Base-by-base conservation (phyloP, 2,329 filamentous ascomycete genomes). In the Epichloe brachyelytri region DNA sequence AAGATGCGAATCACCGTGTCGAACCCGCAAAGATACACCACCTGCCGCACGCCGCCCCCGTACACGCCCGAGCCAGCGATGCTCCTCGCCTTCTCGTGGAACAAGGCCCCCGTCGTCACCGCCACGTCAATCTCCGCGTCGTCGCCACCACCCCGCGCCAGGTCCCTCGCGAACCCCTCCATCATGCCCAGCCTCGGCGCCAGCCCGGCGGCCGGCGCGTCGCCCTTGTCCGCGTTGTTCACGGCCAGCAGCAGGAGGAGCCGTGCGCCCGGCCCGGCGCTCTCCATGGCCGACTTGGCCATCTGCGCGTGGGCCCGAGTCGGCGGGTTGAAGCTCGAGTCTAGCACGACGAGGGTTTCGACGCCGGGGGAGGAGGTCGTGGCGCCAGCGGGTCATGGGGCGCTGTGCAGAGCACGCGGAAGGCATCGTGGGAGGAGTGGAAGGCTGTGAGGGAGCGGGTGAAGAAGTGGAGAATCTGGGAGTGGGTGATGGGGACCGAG, bases 1-100 rank as follows among this genome's bases (percentile, higher is more conserved):
- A 86, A 78, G 49, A 91, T 79, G 19, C 86, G 77, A 15, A 85
- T 79, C 6, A 90, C 68, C 0, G 86, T 91, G 59, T 91, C 86
- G 62, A 81, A 91, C 30, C 87, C 87, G 2, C 80, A 77, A 2
- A 90, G 75, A 59, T 86, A 86, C 4, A 86, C 68, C 4, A 86
- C 68, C 59, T 88, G 84, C 49, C 75, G n/a, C 26, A 8, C 26
- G 7, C 7, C 22, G 22, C 2, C 26, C 26, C 2, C 2, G 22
- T 26, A 80, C 38, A 70, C 68, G 0, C 69, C 68, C 0, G 65
- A 64, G 8, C 63, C 60, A 0, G 71, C 68, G 30, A 90, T 80
- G 1, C 78, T 79, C 12, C 60, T 57, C 7, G 80, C 79, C 67
- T 91, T 91, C 60, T 83, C 81, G 52, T 80, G 79, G 59, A 91